These are phyloP conservation scores for Penicillium verhagenii DNA, from an alignment of 495 filamentous ascomycete species.

Conservation along the genomic window DNA sequence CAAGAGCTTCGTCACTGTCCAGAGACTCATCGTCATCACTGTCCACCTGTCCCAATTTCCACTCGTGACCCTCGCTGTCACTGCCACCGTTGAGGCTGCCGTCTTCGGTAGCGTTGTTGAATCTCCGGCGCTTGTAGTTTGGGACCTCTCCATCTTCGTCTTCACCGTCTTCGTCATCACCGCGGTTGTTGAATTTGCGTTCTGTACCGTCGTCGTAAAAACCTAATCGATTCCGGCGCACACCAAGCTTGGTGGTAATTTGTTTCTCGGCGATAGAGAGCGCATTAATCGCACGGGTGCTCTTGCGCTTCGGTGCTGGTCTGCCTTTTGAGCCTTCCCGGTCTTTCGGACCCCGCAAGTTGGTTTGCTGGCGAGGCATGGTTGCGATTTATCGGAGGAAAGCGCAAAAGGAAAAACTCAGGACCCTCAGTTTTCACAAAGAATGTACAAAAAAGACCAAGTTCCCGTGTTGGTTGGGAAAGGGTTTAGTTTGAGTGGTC, in stretches of 20 bases:
- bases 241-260: constrained; percentile 47
- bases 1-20: constrained; percentile 92
- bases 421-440: constrained; percentile 2
- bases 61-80: constrained; percentile 86
- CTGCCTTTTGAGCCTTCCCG: constrained; percentile 40
- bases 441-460: constrained; percentile 4
- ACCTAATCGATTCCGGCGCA: constrained; percentile 59
- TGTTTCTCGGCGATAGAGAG: constrained; percentile 77
- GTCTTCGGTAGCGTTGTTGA: constrained; percentile 26
- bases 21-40: constrained; percentile 75
- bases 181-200: constrained; percentile 41
- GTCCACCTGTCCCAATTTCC: constrained; percentile 74
- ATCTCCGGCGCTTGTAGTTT: constrained; percentile 45
- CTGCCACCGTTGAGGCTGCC: constrained; percentile 59
- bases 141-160: constrained; percentile 55
- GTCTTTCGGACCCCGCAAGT: constrained; percentile 46
- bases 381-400: constrained; percentile 18
- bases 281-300: constrained; percentile 70
- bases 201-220: constrained; percentile 50
- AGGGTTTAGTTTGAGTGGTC: constrained; percentile 12
- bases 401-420: constrained; percentile 8
- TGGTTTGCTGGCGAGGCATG: constrained; percentile 70
- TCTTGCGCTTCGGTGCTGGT: constrained; percentile 46
- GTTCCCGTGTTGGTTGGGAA: background rate
- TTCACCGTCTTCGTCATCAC: constrained; percentile 42